These are phyloP conservation scores for Penicillium paradoxum DNA, from an alignment of 495 filamentous ascomycete genomes.

Conservation along the genomic window DNA sequence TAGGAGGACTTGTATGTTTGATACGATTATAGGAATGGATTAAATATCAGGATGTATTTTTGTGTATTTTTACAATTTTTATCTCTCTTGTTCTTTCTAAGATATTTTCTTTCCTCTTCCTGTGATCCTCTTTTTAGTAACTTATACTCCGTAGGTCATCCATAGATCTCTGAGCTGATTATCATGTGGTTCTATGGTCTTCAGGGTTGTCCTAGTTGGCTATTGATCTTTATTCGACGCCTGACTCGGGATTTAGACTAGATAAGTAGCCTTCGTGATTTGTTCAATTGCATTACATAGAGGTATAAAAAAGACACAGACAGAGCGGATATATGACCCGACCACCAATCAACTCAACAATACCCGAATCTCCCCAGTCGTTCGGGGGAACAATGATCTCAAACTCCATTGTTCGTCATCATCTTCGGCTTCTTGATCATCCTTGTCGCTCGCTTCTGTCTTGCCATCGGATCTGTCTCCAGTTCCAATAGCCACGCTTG, in stretches of 20 bases:
- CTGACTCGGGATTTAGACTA: too few species aligned
- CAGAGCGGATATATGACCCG: background rate
- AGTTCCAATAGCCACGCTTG: constrained; percentile 25
- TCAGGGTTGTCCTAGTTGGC: too few species aligned
- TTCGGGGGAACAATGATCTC: constrained; percentile 71
- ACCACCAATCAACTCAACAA: constrained; percentile 49
- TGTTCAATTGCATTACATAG: background rate
- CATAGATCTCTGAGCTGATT: too few species aligned
- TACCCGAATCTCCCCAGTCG: constrained; percentile 79
- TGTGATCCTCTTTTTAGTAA: too few species aligned
- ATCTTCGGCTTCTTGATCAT: constrained; percentile 31
- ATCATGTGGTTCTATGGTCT: too few species aligned
- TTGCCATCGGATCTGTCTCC: constrained; percentile 23
- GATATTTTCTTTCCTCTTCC: too few species aligned
- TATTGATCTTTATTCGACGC: too few species aligned
- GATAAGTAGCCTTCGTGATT: too few species aligned
- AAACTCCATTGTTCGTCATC: constrained; percentile 46
- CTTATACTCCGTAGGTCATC: too few species aligned
- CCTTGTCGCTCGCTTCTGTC: constrained; percentile 17
- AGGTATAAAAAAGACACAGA: background rate
- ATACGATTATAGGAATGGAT: background rate
- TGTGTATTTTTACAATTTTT: too few species aligned
- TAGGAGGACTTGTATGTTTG: background rate
- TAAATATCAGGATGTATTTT: too few species aligned
- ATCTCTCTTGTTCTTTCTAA: too few species aligned